A percentile compares a stretch with the other conserved stretches of the same genome.
These are phyloP conservation scores for Histomonas meleagridis DNA, from an alignment of 208 protist genomes.

Conservation along the genomic window DNA sequence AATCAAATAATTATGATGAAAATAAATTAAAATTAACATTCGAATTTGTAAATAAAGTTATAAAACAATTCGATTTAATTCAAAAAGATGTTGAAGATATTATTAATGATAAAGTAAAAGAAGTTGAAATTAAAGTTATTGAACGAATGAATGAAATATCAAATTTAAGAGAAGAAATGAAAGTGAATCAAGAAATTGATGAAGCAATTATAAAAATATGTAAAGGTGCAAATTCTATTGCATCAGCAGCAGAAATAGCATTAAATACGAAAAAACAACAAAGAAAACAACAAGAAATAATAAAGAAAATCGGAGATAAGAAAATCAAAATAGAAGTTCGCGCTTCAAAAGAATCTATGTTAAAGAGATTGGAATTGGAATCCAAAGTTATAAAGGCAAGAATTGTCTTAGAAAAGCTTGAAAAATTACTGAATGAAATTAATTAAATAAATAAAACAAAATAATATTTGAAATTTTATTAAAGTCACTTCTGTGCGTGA, in stretches of 20 bases:
- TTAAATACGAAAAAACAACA: not conserved
- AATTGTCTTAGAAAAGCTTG: not conserved
- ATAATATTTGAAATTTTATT: too few species aligned
- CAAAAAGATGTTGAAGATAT: not conserved
- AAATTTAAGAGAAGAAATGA: not conserved
- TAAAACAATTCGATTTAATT: not conserved
- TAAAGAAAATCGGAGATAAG: not conserved
- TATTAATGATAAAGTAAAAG: not conserved
- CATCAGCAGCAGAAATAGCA: not conserved
- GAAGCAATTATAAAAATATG: not conserved
- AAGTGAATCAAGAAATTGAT: too few species aligned
- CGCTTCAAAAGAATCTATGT: not conserved
- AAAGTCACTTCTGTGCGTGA: too few species aligned
- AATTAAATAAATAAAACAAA: too few species aligned
- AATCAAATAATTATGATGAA: not conserved
- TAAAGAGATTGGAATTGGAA: not conserved
- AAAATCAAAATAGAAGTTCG: not conserved
- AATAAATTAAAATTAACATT: too few species aligned
- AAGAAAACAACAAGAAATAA: not conserved
- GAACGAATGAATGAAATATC: not conserved
- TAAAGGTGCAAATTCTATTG: not conserved
- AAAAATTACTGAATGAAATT: too few species aligned
- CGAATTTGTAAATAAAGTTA: not conserved
- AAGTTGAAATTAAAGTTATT: not conserved
- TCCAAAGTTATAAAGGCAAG: conserved; percentile 16